Evolutionary conservation across 2,329 filamentous ascomycete species (phyloP).

Genomic region (Cladosporium sp.): DNA sequence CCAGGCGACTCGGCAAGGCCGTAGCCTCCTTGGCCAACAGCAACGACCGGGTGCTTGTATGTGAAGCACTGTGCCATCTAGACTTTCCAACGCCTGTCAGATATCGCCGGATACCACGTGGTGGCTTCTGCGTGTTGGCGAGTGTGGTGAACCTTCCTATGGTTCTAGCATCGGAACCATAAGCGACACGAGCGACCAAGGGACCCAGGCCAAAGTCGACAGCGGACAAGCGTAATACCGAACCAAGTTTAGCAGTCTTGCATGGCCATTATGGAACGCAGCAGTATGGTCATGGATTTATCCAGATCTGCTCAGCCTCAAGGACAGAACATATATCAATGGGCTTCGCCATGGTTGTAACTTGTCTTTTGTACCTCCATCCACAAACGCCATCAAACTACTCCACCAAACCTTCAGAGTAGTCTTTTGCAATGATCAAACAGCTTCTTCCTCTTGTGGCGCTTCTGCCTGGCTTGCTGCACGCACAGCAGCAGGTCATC

Average conservation of each 20-base stretch:
- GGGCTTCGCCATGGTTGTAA: background rate
- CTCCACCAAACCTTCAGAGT: background rate
- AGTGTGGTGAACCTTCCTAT: background rate
- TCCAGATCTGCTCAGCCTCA: slow-evolving; percentile 1
- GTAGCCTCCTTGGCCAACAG: background rate
- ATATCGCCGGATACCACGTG: slow-evolving; percentile 3
- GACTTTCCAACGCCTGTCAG: background rate
- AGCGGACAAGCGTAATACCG: background rate
- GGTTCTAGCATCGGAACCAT: background rate
- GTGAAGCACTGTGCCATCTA: background rate
- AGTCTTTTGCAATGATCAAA: slow-evolving; percentile 16
- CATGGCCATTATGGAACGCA: background rate
- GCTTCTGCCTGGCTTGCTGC: background rate
- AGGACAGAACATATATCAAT: slow-evolving; percentile 9
- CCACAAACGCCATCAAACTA: slow-evolving; percentile 13
- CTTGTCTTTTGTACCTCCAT: background rate
- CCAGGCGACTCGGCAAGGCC: background rate
- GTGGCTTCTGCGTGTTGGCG: background rate
- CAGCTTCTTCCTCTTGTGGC: slow-evolving; percentile 12
- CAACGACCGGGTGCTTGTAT: background rate
- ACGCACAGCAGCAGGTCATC: slow-evolving; percentile 8
- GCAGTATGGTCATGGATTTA: background rate
- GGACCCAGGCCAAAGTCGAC: background rate
- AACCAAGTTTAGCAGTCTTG: slow-evolving; percentile 8
- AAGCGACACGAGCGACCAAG: background rate